Base-by-base conservation (phyloP, 495 filamentous ascomycete genomes). In the Xylaria nigripes region DNA sequence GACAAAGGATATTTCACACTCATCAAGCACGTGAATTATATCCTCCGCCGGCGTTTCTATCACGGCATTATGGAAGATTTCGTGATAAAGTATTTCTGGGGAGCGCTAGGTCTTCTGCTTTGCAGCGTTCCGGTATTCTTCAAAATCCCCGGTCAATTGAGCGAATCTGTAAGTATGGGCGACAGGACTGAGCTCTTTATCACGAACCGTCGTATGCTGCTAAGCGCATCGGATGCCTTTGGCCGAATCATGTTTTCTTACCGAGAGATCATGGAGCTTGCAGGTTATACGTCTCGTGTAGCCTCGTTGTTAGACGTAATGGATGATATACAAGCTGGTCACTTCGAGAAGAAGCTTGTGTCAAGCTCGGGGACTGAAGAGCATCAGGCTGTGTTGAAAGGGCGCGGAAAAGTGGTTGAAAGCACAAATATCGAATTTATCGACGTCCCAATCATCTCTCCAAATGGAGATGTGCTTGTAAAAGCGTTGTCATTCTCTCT, bases 71-170 rank as follows among this genome's bases (percentile, higher is more conserved):
- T 97, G 93, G 94, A 98, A 66, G 93, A 98, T 66, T 98, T 95
- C 71, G 87, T 97, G 13, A 92, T 97, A 62, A 98, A 98, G 71
- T 98, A 98, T 64, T 93, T 96, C 74, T 98, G 93, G 93, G 94
- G 94, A 48, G 93, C 93, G 4, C 60, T 98, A 44, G 93, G 93
- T 6, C 78, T 97, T 61, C 70, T 94, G 57, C 83, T 98, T n/a
- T 97, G 94, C 74, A 92, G 90, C 64, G 82, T 96, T 3, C 93
- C 93, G 1, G 92, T 97, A 0, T 98, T 98, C 68, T 87, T 97
- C 76, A 90, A 87, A 71, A 76, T 96, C 3, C 92, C 93, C 8
- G 88, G 87, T 23, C 65, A 70, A 46, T 48, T 67, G 19, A 80
- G 81, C 45, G 69, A 73, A n/a, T 71, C 77, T 3, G 76, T 81